phyloP scores from a whole-genome alignment of 1,284 basidiomycete genomes.

The Xerocomus nothofagi region DNA sequence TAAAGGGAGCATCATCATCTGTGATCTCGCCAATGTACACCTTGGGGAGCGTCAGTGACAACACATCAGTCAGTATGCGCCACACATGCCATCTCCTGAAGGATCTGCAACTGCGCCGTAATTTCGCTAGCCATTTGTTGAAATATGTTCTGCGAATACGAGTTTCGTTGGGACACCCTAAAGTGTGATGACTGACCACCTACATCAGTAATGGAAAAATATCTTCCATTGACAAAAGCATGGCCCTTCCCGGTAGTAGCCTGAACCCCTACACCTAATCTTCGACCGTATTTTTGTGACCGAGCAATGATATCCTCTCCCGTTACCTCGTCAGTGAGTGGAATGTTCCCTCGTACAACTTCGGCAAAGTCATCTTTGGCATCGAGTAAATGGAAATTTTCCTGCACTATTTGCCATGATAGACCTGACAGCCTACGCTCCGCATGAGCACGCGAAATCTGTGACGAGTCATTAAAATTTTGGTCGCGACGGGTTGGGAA shows the following conservation, averaged over 20 bases:
- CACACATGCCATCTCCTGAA: conserved; percentile 66
- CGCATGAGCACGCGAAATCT: conserved; percentile 41
- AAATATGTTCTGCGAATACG: conserved; percentile 57
- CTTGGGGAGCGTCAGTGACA: conserved; percentile 37
- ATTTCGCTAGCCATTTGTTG: conserved; percentile 65
- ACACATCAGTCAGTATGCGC: not conserved
- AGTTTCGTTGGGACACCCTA: not conserved
- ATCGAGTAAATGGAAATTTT: conserved; percentile 43
- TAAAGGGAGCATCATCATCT: conserved; percentile 51
- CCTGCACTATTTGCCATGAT: conserved; percentile 47
- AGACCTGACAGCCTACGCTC: conserved; percentile 39
- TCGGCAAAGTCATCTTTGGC: conserved; percentile 38
- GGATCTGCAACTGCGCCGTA: conserved; percentile 58
- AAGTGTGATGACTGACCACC: conserved; percentile 28
- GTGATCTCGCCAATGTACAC: conserved; percentile 64
- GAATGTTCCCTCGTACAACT: conserved; percentile 40
- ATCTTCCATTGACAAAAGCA: conserved; percentile 87
- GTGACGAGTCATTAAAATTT: not conserved
- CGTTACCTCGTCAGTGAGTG: conserved; percentile 19
- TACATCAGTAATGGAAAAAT: conserved; percentile 71
- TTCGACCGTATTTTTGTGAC: conserved; percentile 49
- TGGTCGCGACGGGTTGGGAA: not conserved
- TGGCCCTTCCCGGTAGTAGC: conserved; percentile 47
- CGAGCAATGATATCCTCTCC: conserved; percentile 40
- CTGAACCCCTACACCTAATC: conserved; percentile 45